These are phyloP conservation scores for Yueomyces sp. DNA, from an alignment of 1,139 yeast species.

Conservation along the genomic window DNA sequence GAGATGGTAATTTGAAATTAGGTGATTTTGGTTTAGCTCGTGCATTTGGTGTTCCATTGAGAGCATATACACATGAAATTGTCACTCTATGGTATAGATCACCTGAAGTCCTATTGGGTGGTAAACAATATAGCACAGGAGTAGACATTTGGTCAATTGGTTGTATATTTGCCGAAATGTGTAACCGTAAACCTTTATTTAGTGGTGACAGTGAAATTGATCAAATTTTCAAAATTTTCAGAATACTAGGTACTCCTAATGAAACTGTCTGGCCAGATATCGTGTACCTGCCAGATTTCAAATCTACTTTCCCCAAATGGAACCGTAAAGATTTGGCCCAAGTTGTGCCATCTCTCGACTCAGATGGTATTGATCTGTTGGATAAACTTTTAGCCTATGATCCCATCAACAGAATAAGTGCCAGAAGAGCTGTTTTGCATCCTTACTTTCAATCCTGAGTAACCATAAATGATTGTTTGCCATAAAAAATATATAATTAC, in stretches of 20 bases:
- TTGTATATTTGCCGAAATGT: constrained; percentile 97
- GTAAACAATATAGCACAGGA: constrained; percentile 94
- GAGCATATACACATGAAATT: constrained; percentile 95
- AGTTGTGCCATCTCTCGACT: constrained; percentile 71
- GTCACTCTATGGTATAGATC: constrained; percentile 98
- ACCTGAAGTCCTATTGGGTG: constrained; percentile 91
- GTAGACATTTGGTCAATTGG: constrained; percentile 99
- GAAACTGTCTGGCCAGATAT: constrained; percentile 97
- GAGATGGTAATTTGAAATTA: constrained; percentile 87
- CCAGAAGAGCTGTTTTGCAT: constrained; percentile 82
- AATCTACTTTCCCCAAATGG: constrained; percentile 96
- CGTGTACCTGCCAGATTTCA: constrained; percentile 83
- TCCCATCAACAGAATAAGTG: constrained; percentile 89
- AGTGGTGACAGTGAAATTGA: constrained; percentile 98
- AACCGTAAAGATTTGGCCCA: constrained; percentile 55
- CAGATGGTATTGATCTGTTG: constrained; percentile 72
- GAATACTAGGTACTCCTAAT: constrained; percentile 88
- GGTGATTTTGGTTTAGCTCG: constrained; percentile 97
- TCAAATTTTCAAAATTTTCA: constrained; percentile 88
- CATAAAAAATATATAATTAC: too few relatives aligned
- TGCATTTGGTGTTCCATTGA: constrained; percentile 91
- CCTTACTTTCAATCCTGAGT: constrained; percentile 48
- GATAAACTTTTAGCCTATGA: constrained; percentile 76
- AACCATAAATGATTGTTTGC: too few relatives aligned
- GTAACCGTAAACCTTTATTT: constrained; percentile 85